These are phyloP conservation scores for Moesziomyces sp. DNA, from an alignment of 1,284 basidiomycete genomes.

Conservation along the genomic window DNA sequence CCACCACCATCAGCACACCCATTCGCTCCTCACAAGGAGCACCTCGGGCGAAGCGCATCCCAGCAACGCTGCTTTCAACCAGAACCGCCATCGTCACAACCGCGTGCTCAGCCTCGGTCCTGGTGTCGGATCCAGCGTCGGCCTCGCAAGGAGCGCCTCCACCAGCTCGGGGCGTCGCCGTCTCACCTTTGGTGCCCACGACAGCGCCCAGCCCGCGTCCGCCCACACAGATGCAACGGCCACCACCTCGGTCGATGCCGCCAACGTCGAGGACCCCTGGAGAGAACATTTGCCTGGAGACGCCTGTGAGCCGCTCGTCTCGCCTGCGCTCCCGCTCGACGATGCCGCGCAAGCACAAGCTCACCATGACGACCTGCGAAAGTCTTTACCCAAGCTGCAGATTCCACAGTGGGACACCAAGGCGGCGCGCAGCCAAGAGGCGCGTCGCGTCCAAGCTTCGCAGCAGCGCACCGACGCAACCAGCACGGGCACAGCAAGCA, in stretches of 20 bases:
- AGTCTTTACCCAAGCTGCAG: constrained; percentile 32
- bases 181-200: constrained; percentile 29
- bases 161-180: constrained; percentile 20
- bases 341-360: constrained; percentile 5
- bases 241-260: constrained; percentile 21
- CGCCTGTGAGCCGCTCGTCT: constrained; percentile 45
- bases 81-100: constrained; percentile 20
- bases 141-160: constrained; percentile 19
- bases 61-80: constrained; percentile 9
- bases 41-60: constrained; percentile 18
- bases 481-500: constrained; percentile 4
- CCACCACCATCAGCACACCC: constrained; percentile 39
- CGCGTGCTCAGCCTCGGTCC: constrained; percentile 32
- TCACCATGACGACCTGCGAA: constrained; percentile 18
- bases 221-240: not conserved
- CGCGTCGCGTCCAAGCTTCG: constrained; percentile 8
- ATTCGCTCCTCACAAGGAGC: constrained; percentile 10
- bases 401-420: constrained; percentile 45
- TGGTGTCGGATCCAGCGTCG: constrained; percentile 3
- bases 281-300: constrained; percentile 48
- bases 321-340: constrained; percentile 39
- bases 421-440: constrained; percentile 24
- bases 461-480: constrained; percentile 1
- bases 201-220: constrained; percentile 5
- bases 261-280: constrained; percentile 55